Percentiles rank a stretch among this genome's conserved stretches.
These are phyloP conservation scores for Exophiala phaeomuriformis DNA, from an alignment of 2,329 filamentous ascomycete genomes.

Conservation along the genomic window DNA sequence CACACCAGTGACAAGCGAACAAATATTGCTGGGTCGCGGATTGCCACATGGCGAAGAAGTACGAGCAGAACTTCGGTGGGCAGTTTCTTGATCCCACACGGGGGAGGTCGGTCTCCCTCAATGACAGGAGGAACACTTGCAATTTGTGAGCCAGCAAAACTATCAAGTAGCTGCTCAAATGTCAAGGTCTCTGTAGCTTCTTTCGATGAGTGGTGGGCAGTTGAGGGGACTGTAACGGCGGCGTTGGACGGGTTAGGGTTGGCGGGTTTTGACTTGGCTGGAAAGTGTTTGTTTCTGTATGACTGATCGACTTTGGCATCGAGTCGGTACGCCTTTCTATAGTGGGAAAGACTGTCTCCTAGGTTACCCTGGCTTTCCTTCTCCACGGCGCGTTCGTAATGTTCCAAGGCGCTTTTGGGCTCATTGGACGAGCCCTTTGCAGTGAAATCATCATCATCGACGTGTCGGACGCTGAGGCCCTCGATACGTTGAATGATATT, in stretches of 20 bases:
- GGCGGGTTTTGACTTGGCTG: slow-evolving; percentile 49
- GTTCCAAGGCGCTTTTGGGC: slow-evolving; percentile 73
- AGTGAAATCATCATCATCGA: slow-evolving; percentile 37
- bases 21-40: slow-evolving; percentile 69
- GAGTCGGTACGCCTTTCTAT: slow-evolving; percentile 83
- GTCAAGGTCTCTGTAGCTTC: slow-evolving; percentile 38
- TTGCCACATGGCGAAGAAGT: slow-evolving; percentile 66
- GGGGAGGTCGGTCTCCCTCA: slow-evolving; percentile 63
- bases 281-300: slow-evolving; percentile 89
- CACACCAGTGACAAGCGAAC: slow-evolving; percentile 71
- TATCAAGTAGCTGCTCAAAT: slow-evolving; percentile 62
- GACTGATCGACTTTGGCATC: slow-evolving; percentile 75
- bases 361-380: slow-evolving; percentile 78
- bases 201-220: slow-evolving; percentile 52
- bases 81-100: slow-evolving; percentile 69
- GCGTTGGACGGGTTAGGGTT: slow-evolving; percentile 45
- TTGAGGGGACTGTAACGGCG: slow-evolving; percentile 45
- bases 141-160: slow-evolving; percentile 66
- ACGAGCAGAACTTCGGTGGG: slow-evolving; percentile 81
- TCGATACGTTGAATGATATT: slow-evolving; percentile 33
- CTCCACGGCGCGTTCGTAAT: slow-evolving; percentile 87
- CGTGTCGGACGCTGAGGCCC: slow-evolving; percentile 31
- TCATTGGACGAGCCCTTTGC: slow-evolving; percentile 35
- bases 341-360: slow-evolving; percentile 79
- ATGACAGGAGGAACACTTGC: slow-evolving; percentile 59